Evolutionary conservation across 2,329 filamentous ascomycete species (phyloP).

Genomic region (Leptographium radiaticola): DNA sequence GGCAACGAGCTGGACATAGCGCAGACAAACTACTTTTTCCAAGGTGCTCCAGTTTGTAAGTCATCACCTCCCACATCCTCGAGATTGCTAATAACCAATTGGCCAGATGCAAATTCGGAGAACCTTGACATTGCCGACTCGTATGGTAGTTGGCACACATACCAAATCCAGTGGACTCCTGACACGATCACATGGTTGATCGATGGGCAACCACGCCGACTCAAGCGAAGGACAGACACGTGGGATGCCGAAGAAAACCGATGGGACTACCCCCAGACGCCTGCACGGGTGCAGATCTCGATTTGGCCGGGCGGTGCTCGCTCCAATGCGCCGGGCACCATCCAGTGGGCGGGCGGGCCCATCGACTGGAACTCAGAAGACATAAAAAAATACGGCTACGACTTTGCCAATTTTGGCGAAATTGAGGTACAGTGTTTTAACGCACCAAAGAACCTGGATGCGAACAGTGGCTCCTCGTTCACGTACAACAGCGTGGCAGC

Average conservation of each 20-base stretch:
- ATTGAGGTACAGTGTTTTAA: conserved; percentile 82
- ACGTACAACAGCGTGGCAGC: conserved; percentile 52
- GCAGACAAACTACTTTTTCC: conserved; percentile 96
- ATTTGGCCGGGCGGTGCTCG: conserved; percentile 86
- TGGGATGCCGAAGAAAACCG: conserved; percentile 74
- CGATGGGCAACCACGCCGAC: conserved; percentile 66
- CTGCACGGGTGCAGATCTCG: conserved; percentile 80
- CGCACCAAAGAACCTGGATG: conserved; percentile 45
- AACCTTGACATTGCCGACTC: conserved; percentile 62
- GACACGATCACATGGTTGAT: conserved; percentile 78
- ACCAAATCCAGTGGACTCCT: conserved; percentile 86
- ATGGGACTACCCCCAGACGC: conserved; percentile 85
- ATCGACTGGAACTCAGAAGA: conserved; percentile 75
- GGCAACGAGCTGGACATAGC: conserved; percentile 63
- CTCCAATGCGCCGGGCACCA: conserved; percentile 69
- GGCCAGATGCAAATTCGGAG: conserved; percentile 56
- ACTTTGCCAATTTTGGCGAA: conserved; percentile 67
- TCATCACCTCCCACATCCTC: conserved; percentile 10
- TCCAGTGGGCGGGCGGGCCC: conserved; percentile 80
- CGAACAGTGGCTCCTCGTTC: conserved; percentile 60
- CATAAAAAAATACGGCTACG: conserved; percentile 76
- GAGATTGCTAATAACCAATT: not conserved
- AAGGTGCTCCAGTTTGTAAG: conserved; percentile 84
- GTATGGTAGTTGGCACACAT: conserved; percentile 69
- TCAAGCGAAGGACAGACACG: conserved; percentile 61